These are phyloP conservation scores for Apiospora koreana DNA, from an alignment of 2,329 filamentous ascomycete genomes.

Conservation along the genomic window DNA sequence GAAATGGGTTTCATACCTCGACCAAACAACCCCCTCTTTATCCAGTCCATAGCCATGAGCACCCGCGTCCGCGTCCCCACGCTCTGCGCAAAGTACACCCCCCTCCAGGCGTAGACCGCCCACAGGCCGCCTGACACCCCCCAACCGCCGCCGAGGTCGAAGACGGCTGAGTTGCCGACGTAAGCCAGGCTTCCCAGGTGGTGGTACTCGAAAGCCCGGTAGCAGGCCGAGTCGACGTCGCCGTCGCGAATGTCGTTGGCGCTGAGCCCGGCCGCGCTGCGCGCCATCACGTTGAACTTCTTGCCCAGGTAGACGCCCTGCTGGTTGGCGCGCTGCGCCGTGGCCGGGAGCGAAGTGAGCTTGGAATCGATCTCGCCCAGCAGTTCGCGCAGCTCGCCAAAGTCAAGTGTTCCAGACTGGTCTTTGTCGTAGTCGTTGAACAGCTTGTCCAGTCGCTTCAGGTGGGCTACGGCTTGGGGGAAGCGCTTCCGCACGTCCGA, in stretches of 20 bases:
- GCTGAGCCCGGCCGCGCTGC: conserved; percentile 70
- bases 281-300: conserved; percentile 91
- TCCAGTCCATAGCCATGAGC: conserved; percentile 96
- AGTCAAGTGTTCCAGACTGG: conserved; percentile 89
- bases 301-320: conserved; percentile 90
- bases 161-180: conserved; percentile 93
- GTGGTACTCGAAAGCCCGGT: conserved; percentile 91
- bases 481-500: conserved; percentile 83
- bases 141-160: conserved; percentile 80
- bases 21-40: conserved; percentile 93
- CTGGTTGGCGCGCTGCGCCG: conserved; percentile 93
- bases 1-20: conserved; percentile 65
- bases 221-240: conserved; percentile 87
- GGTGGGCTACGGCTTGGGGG: conserved; percentile 84
- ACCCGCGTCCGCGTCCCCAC: conserved; percentile 89
- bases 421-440: conserved; percentile 94
- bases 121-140: conserved; percentile 80
- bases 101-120: conserved; percentile 95
- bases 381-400: conserved; percentile 85
- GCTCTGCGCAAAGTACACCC: conserved; percentile 96
- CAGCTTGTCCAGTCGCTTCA: conserved; percentile 86
- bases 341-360: conserved; percentile 90
- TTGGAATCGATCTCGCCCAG: conserved; percentile 92
- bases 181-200: conserved; percentile 93
- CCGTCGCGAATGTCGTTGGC: conserved; percentile 85